phyloP scores from a whole-genome alignment of 2,329 filamentous ascomycete species.

The Aspergillus persii region DNA sequence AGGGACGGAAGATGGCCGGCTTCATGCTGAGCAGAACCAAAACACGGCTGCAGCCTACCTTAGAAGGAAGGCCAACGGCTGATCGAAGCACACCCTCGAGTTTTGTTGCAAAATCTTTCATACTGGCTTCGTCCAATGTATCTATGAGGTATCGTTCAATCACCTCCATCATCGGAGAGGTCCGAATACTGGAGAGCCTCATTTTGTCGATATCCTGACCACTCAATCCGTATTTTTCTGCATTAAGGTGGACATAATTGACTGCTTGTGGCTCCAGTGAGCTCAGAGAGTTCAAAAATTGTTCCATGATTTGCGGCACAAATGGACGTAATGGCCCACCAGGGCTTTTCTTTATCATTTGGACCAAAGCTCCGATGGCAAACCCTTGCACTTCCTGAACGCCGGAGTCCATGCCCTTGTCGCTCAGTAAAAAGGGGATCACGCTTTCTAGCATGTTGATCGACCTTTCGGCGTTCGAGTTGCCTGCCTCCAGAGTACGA shows the following conservation, averaged over 20 bases:
- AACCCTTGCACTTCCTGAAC: conserved; percentile 85
- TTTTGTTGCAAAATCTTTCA: conserved; percentile 68
- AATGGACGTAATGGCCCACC: conserved; percentile 76
- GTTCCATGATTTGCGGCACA: conserved; percentile 76
- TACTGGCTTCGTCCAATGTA: conserved; percentile 73
- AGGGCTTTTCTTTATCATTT: conserved; percentile 82
- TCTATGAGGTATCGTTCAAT: conserved; percentile 81
- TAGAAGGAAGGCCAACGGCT: conserved; percentile 87
- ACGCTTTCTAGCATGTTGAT: conserved; percentile 80
- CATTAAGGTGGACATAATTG: conserved; percentile 90
- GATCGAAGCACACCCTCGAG: conserved; percentile 79
- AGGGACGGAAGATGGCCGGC: conserved; percentile 68
- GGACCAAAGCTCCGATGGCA: conserved; percentile 76
- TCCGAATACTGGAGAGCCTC: conserved; percentile 75
- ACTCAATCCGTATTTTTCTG: conserved; percentile 77
- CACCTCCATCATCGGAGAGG: conserved; percentile 86
- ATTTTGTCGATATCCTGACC: conserved; percentile 88
- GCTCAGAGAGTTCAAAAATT: conserved; percentile 77
- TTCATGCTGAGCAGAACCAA: conserved; percentile 81
- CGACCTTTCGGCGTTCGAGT: conserved; percentile 61
- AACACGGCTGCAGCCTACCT: conserved; percentile 84
- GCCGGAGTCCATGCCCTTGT: conserved; percentile 83
- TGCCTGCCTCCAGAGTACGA: conserved; percentile 77
- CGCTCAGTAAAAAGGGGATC: conserved; percentile 84
- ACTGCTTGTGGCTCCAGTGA: conserved; percentile 84